Evolutionary conservation across 2,329 filamentous ascomycete species (phyloP), one percentile per base, ranked within the genome.

Genomic region (Cytospora paraplurivora): DNA sequence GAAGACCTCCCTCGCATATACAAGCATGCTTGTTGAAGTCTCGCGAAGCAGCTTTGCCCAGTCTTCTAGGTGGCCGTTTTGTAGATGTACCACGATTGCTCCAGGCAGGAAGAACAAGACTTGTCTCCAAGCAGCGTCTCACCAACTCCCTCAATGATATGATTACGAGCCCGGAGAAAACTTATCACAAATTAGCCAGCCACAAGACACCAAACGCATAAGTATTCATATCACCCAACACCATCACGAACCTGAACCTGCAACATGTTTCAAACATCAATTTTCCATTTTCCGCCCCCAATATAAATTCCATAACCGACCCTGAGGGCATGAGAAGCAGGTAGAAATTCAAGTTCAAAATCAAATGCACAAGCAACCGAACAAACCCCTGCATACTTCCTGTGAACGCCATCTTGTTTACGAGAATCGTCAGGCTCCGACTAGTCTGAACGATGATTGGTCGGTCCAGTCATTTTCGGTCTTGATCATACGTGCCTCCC

Each of bases 251-350:
- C 41, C 10, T 12, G 38, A 62, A 63, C 47, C 13, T 34, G 53
- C 52, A 50, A 50, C 47, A 50, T 55, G 47, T 62, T 15, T 55
- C 27, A 35, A 34, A 34, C 53, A 37, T 38, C 21, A 50, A 55
- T 27, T 50, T 49, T 50, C 51, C 32, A 50, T 55, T 61, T 33
- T 51, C 59, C 55, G 51, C 51, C 59, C 59, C 49, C 41, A 55
- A 44, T 34, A 6, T 19, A 49, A 50, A 51, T 55, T 55, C 59
- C 59, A 4, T 33, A 7, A 38, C 33, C 59, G 33, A n/a, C 27
- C 58, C 7, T 61, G 44, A 47, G 21, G 19, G 44, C 10, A 47
- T 47, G 4, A 47, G 21, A 47, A 47, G n/a, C 44, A 47, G n/a
- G 8, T 47, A 11, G 3, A 13, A 61, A 37, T 19, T 37, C 51